Evolutionary conservation across 129 eudicot species (phyloP), one percentile per base, ranked within the genome.

Genomic region (Artemisia argyi): DNA sequence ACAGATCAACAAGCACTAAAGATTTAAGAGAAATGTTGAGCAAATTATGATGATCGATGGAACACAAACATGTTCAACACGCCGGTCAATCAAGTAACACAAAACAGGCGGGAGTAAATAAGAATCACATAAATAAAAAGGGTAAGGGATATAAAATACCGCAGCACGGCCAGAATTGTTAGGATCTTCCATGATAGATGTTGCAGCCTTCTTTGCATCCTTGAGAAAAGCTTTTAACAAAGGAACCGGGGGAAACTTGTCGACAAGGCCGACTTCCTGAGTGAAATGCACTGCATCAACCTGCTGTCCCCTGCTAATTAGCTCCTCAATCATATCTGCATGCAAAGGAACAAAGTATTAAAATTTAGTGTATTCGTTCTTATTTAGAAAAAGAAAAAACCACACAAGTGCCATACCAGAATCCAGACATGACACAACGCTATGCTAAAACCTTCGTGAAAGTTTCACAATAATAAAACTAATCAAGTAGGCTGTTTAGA

Each of bases 231-330:
- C 91, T 82, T 85, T 94, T 16, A 94, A 78, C 82, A 94, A 81
- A 15, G 89, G 83, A 28, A 94, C 93, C 50, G 98, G 97, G 12
- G 98, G 97, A 60, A 82, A 94, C 84, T 76, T 94, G 81, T 88
- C 87, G 5, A 78, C 93, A 76, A 94, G 96, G 71, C 98, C 98
- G 79, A 84, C 97, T 81, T 94, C 98, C 64, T 83, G 85, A 59
- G 90, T 85, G 56, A 94, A 94, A 86, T 94, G 98, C 70, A 94
- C 97, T 53, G 98, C 98, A 83, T 94, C 98, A 72, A 94, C 98
- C 78, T 90, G 98, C 63, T 94, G 98, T 64, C 98, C 98, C 82
- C 80, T 85, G 87, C 98, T 91, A 54, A 94, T 94, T 28, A 94
- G 63, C 69, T 94, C 98, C 81, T 94, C 97, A 80, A 94, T 94